Evolutionary conservation across 2,329 filamentous ascomycete species (phyloP).

Genomic region (Penicillium sp.): DNA sequence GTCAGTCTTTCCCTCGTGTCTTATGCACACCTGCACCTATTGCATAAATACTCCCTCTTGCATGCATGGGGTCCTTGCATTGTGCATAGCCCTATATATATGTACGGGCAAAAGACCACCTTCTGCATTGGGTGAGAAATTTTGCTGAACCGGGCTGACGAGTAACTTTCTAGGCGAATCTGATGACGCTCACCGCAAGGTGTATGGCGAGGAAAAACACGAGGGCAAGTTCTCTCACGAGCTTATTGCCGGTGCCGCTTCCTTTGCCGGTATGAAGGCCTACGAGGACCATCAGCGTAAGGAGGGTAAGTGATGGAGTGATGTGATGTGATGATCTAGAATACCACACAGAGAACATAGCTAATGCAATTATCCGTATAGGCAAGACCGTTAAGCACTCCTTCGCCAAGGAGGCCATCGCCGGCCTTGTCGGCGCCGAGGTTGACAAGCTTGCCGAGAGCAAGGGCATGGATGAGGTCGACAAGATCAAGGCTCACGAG

Average conservation of each 20-base stretch:
- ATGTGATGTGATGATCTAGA: too few relatives aligned
- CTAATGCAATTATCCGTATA: background rate
- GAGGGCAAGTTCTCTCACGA: slow-evolving; percentile 72
- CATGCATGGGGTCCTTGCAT: background rate
- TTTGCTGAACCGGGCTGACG: slow-evolving; percentile 9
- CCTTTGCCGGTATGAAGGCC: slow-evolving; percentile 79
- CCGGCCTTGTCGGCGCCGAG: slow-evolving; percentile 72
- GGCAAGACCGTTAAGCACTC: slow-evolving; percentile 72
- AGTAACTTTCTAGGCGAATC: slow-evolving; percentile 49
- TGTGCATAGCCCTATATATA: slow-evolving; percentile 1
- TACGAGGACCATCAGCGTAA: slow-evolving; percentile 76
- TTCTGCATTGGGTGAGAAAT: background rate
- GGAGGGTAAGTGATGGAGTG: slow-evolving; percentile 57
- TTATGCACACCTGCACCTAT: slow-evolving; percentile 6
- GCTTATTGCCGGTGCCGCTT: slow-evolving; percentile 73
- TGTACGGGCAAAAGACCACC: background rate
- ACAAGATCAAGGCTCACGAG: slow-evolving; percentile 62
- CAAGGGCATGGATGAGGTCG: slow-evolving; percentile 66
- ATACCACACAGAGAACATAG: background rate
- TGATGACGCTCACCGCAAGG: slow-evolving; percentile 58
- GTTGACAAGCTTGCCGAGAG: slow-evolving; percentile 76
- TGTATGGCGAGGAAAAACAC: slow-evolving; percentile 58
- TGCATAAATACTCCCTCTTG: background rate
- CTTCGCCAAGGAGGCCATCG: slow-evolving; percentile 78
- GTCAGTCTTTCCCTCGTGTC: slow-evolving; percentile 26